Percentiles rank a stretch among this genome's conserved stretches.
Evolutionary conservation across 371 early-diverging fungal genomes (phyloP).

Genomic region (Capillidium rhysosporum): DNA sequence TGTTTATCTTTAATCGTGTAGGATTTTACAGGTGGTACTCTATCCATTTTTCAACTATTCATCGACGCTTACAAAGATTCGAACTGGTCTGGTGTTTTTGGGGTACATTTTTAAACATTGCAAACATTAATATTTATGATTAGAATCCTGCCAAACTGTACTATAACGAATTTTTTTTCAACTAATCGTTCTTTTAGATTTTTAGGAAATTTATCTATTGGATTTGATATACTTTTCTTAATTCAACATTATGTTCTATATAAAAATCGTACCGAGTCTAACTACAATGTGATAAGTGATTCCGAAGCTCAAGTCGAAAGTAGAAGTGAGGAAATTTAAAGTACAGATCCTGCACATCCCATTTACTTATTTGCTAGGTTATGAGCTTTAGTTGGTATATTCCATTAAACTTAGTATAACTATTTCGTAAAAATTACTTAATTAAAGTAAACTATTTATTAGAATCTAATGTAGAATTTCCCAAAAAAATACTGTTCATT

Average conservation of each 20-base stretch:
- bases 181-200: constrained; percentile 20
- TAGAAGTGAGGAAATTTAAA: no score
- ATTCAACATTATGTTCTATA: constrained; percentile 65
- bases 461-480: no score
- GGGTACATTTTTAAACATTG: constrained; percentile 16
- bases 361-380: no score
- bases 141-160: constrained; percentile 32
- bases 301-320: no score
- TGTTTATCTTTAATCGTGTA: constrained; percentile 1
- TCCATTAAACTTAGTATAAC: no score
- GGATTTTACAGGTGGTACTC: constrained; percentile 73
- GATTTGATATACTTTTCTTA: constrained; percentile 68
- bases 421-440: no score
- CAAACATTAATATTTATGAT: background rate
- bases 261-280: background rate
- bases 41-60: constrained; percentile 59
- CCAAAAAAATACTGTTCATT: no score
- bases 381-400: no score
- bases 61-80: constrained; percentile 45
- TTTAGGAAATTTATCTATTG: constrained; percentile 55
- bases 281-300: no score
- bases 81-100: constrained; percentile 48
- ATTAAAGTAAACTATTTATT: no score
- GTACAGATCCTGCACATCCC: no score
- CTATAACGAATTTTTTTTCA: constrained; percentile 7